phyloP scores from a whole-genome alignment of 2,329 filamentous ascomycete species.

The Uncinocarpus reesii region DNA sequence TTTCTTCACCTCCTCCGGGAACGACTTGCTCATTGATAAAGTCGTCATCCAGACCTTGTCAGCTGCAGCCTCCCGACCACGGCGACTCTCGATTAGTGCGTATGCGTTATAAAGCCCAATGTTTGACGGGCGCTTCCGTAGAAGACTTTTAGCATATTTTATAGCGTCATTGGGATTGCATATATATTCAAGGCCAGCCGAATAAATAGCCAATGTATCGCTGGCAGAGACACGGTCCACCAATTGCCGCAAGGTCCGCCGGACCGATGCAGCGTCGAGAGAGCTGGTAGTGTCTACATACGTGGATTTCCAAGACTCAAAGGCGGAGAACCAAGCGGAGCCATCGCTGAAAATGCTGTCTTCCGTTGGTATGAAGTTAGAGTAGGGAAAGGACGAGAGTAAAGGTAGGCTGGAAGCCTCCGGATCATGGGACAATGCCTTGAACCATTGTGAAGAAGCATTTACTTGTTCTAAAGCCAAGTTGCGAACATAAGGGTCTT shows the following conservation, averaged over 20 bases:
- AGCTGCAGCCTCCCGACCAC: conserved; percentile 49
- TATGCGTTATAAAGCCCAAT: conserved; percentile 68
- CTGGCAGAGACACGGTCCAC: conserved; percentile 36
- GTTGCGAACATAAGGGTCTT: conserved; percentile 47
- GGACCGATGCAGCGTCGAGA: conserved; percentile 40
- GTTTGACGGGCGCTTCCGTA: conserved; percentile 58
- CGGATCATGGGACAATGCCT: conserved; percentile 5
- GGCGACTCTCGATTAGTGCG: conserved; percentile 57
- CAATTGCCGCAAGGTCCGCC: conserved; percentile 49
- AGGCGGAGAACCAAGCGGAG: conserved; percentile 40
- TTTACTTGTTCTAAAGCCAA: conserved; percentile 27
- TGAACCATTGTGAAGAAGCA: conserved; percentile 23
- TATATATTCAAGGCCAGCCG: conserved; percentile 55
- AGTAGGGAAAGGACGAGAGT: conserved; percentile 29
- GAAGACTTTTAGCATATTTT: conserved; percentile 60
- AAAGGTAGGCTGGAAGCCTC: conserved; percentile 14
- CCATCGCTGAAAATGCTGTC: conserved; percentile 46
- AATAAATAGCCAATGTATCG: conserved; percentile 55
- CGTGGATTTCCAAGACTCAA: conserved; percentile 26
- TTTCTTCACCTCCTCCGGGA: conserved; percentile 27
- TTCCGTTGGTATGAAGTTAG: conserved; percentile 34
- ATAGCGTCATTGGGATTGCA: conserved; percentile 48
- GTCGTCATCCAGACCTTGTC: conserved; percentile 58
- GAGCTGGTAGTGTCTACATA: conserved; percentile 24
- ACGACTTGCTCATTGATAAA: conserved; percentile 45